Evolutionary conservation across 2,329 filamentous ascomycete species (phyloP).

Genomic region (Thelonectria rubi): DNA sequence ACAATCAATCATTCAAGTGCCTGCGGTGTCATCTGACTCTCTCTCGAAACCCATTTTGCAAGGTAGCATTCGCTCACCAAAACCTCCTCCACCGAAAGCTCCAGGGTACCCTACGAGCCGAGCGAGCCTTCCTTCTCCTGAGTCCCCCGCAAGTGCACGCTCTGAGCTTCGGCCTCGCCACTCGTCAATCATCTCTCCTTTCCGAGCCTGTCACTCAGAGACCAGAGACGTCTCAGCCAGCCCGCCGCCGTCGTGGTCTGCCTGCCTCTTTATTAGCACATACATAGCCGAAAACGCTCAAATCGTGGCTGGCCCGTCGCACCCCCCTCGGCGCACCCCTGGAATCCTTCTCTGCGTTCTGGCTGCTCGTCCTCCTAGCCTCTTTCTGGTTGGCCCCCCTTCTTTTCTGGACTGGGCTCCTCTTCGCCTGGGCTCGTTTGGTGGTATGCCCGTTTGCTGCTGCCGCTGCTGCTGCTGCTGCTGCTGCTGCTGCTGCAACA

Average conservation of each 20-base stretch:
- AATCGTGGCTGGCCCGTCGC: constrained; percentile 22
- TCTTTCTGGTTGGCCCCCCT: constrained; percentile 28
- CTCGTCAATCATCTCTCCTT: background rate
- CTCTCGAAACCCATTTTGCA: too few relatives aligned
- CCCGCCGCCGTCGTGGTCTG: constrained; percentile 6
- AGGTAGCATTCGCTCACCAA: constrained; percentile 20
- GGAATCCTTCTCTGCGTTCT: constrained; percentile 18
- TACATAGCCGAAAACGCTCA: constrained; percentile 12
- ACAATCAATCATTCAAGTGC: background rate
- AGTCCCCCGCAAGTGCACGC: background rate
- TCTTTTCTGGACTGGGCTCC: constrained; percentile 1
- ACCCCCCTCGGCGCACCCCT: constrained; percentile 16
- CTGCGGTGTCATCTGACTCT: background rate
- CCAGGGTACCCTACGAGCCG: constrained; percentile 12
- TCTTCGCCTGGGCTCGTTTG: constrained; percentile 21
- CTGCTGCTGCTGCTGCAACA: constrained; percentile 18
- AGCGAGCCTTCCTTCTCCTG: constrained; percentile 5
- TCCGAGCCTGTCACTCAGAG: background rate
- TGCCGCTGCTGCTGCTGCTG: constrained; percentile 22
- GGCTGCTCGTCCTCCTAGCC: constrained; percentile 26
- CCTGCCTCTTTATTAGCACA: constrained; percentile 1
- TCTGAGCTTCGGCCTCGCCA: constrained; percentile 19
- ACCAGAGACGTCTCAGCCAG: constrained; percentile 22
- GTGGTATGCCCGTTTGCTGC: constrained; percentile 30
- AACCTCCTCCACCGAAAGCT: constrained; percentile 1